Conservation (phyloP, 192 early-diverging fungal species). For the Coemansia sp. region DNA sequence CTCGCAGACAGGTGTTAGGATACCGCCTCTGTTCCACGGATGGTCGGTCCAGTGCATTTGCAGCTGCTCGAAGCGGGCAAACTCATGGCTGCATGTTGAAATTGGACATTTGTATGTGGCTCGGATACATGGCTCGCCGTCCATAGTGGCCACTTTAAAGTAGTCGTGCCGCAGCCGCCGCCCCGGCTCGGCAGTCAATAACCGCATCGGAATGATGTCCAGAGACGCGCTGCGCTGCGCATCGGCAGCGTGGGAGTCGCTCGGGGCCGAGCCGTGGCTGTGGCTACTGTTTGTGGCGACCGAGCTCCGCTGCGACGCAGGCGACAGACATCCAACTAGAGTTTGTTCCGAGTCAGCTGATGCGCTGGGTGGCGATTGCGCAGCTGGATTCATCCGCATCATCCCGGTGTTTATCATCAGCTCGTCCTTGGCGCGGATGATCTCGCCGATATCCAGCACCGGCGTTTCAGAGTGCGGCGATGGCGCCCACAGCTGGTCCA, state of each 20-base stretch:
- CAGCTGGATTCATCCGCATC: background rate
- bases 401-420: background rate
- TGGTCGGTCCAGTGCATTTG: constrained; percentile 43
- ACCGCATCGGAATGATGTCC: background rate
- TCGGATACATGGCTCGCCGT: constrained; percentile 24
- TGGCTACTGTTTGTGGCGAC: background rate
- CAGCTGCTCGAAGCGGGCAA: constrained; percentile 30
- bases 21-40: constrained; percentile 46
- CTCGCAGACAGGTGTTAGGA: constrained; percentile 42
- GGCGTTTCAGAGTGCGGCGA: constrained; percentile 13
- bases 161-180: constrained; percentile 43
- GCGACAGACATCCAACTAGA: background rate
- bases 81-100: constrained; percentile 18
- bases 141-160: constrained; percentile 40
- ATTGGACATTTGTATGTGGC: constrained; percentile 30
- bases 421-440: constrained; percentile 36
- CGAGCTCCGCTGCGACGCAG: background rate
- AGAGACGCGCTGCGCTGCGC: constrained; percentile 1
- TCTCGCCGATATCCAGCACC: constrained; percentile 33
- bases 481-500: constrained; percentile 19
- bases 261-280: background rate
- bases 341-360: constrained; percentile 14
- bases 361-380: constrained; percentile 10
- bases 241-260: background rate
- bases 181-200: constrained; percentile 6